phyloP scores from a whole-genome alignment of 1,139 yeast species.

The Sugiyamaella sp. region DNA sequence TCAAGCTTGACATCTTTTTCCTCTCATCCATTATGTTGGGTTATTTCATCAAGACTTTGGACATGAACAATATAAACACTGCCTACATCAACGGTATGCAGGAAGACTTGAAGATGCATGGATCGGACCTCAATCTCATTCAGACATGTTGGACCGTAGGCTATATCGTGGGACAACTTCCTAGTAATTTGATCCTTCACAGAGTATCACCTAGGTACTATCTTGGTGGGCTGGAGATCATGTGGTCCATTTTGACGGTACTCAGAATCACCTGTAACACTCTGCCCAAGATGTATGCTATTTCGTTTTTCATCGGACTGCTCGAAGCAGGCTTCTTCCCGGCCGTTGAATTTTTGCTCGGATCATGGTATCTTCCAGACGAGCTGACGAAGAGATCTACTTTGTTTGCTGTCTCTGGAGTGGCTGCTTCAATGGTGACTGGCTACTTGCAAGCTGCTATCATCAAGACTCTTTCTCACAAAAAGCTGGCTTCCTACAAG shows the following conservation, averaged over 20 bases:
- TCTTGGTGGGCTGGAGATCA: slow-evolving; percentile 54
- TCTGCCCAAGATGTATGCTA: slow-evolving; percentile 51
- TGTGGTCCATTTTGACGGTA: slow-evolving; percentile 57
- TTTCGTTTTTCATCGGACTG: slow-evolving; percentile 58
- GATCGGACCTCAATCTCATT: slow-evolving; percentile 54
- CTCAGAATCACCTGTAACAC: slow-evolving; percentile 50
- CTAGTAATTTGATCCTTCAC: slow-evolving; percentile 58
- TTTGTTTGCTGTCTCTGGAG: slow-evolving; percentile 50
- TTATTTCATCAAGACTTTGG: slow-evolving; percentile 38
- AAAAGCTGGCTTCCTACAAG: slow-evolving; percentile 49
- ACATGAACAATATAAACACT: slow-evolving; percentile 42
- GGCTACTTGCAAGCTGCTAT: slow-evolving; percentile 53
- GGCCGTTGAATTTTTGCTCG: slow-evolving; percentile 54
- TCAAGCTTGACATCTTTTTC: slow-evolving; percentile 39
- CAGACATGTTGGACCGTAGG: slow-evolving; percentile 61
- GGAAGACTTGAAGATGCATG: slow-evolving; percentile 52
- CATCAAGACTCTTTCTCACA: slow-evolving; percentile 40
- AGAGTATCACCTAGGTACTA: slow-evolving; percentile 57
- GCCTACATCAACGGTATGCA: slow-evolving; percentile 66
- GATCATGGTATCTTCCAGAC: slow-evolving; percentile 50
- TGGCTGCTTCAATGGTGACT: slow-evolving; percentile 50
- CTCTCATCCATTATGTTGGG: slow-evolving; percentile 35
- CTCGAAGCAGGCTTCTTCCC: slow-evolving; percentile 61
- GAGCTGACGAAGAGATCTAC: slow-evolving; percentile 56
- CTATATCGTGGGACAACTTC: slow-evolving; percentile 61